Conservation (phyloP, 2,329 filamentous ascomycete genomes). For the Orbilia ellipsospora region DNA sequence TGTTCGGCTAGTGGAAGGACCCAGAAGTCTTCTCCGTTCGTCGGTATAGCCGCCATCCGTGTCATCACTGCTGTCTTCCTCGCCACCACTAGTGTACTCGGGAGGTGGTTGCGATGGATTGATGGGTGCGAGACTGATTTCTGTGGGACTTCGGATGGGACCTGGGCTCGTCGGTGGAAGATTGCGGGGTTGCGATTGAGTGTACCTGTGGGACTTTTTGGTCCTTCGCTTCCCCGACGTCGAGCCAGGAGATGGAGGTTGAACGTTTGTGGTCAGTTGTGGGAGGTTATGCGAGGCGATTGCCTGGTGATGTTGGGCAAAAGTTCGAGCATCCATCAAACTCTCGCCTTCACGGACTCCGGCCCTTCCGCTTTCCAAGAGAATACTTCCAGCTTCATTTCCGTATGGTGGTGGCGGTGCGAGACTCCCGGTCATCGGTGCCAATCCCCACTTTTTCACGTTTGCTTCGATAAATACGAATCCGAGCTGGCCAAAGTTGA, state of each 20-base stretch:
- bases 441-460: constrained; percentile 99
- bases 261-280: constrained; percentile 63
- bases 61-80: constrained; percentile 53
- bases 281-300: constrained; percentile 66
- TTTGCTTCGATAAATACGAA: constrained; percentile 99
- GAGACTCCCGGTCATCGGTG: constrained; percentile 92
- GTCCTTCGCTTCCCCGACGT: constrained; percentile 62
- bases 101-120: constrained; percentile 55
- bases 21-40: constrained; percentile 43
- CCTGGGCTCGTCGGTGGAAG: constrained; percentile 84
- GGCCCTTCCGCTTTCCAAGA: constrained; percentile 82
- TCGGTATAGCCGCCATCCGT: constrained; percentile 36
- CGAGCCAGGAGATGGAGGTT: constrained; percentile 61
- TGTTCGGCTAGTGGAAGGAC: constrained; percentile 36
- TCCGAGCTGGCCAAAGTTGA: constrained; percentile 97
- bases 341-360: constrained; percentile 60
- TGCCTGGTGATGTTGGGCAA: constrained; percentile 58
- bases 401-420: constrained; percentile 96
- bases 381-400: constrained; percentile 94
- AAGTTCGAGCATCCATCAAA: constrained; percentile 42
- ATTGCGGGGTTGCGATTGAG: constrained; percentile 72
- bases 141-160: constrained; percentile 88
- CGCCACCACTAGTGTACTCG: constrained; percentile 54
- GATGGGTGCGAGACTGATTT: constrained; percentile 84
- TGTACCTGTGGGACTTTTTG: constrained; percentile 63